These are phyloP conservation scores for Torrubiellomyces zombiae DNA, from an alignment of 2,329 filamentous ascomycete species.

Conservation along the genomic window DNA sequence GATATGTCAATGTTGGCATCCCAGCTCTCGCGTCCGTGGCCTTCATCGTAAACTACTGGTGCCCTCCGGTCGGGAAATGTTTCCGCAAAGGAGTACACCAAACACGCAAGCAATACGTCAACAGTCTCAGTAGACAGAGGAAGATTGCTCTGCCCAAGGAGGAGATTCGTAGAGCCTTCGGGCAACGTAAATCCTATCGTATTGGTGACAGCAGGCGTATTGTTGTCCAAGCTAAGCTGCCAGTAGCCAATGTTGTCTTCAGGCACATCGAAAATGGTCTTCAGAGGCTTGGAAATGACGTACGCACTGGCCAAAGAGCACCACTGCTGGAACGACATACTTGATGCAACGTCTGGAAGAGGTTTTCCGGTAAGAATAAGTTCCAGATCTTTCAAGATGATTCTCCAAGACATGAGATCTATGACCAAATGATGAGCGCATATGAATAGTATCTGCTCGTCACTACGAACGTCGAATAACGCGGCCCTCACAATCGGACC, in stretches of 20 bases:
- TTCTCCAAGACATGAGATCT: constrained; percentile 28
- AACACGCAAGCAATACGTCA: constrained; percentile 15
- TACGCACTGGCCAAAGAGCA: no score
- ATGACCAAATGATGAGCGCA: constrained; percentile 21
- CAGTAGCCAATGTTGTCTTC: no score
- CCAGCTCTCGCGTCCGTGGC: constrained; percentile 15
- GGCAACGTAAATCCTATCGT: no score
- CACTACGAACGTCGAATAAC: constrained; percentile 1
- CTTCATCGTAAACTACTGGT: constrained; percentile 12
- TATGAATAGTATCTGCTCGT: constrained; percentile 12
- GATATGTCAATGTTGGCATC: constrained; percentile 13
- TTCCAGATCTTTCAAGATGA: constrained; percentile 26
- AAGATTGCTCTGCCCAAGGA: no score
- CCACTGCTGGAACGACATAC: no score
- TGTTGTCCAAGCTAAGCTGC: no score
- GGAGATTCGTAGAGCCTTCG: no score
- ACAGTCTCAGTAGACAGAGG: constrained; percentile 14
- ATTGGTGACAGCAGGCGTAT: no score
- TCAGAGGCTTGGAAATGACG: no score
- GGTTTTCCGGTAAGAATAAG: constrained; percentile 17
- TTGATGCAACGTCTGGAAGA: no score
- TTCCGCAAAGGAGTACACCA: constrained; percentile 13
- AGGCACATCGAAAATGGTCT: no score
- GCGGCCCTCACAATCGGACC: no score
- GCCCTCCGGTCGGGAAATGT: constrained; percentile 11